phyloP scores from a whole-genome alignment of 2,329 filamentous ascomycete species.

The Penicillium brasilianum region DNA sequence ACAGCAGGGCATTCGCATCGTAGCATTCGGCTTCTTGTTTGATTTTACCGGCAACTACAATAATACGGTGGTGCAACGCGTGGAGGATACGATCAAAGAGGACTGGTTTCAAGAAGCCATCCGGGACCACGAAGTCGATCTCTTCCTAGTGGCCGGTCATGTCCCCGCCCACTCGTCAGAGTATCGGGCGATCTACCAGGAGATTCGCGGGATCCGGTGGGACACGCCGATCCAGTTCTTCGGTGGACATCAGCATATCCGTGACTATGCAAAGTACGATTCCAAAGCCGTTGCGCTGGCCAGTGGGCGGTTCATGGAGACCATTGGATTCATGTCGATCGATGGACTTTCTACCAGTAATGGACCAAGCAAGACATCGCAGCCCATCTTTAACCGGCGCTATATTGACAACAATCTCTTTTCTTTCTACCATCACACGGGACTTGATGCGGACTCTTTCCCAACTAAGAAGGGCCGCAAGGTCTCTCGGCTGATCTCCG shows the following conservation, averaged over 20 bases:
- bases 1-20: slow-evolving; percentile 79
- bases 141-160: slow-evolving; percentile 87
- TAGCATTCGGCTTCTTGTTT: slow-evolving; percentile 94
- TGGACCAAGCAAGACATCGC: slow-evolving; percentile 33
- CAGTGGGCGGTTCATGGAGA: slow-evolving; percentile 92
- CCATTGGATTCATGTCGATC: slow-evolving; percentile 90
- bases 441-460: slow-evolving; percentile 73
- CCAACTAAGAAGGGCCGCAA: slow-evolving; percentile 74
- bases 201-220: slow-evolving; percentile 76
- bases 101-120: slow-evolving; percentile 89
- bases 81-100: slow-evolving; percentile 79
- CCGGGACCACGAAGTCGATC: slow-evolving; percentile 75
- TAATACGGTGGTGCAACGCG: slow-evolving; percentile 82
- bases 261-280: slow-evolving; percentile 82
- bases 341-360: slow-evolving; percentile 62
- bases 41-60: slow-evolving; percentile 90
- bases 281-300: slow-evolving; percentile 77
- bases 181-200: slow-evolving; percentile 75
- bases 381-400: slow-evolving; percentile 70
- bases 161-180: slow-evolving; percentile 81
- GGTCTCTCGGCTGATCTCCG: slow-evolving; percentile 70
- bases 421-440: slow-evolving; percentile 81
- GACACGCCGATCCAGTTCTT: slow-evolving; percentile 89
- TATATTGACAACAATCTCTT: slow-evolving; percentile 96
- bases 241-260: slow-evolving; percentile 86